Base-by-base conservation (phyloP, 2,329 filamentous ascomycete species). In the Fusarium humuli region DNA sequence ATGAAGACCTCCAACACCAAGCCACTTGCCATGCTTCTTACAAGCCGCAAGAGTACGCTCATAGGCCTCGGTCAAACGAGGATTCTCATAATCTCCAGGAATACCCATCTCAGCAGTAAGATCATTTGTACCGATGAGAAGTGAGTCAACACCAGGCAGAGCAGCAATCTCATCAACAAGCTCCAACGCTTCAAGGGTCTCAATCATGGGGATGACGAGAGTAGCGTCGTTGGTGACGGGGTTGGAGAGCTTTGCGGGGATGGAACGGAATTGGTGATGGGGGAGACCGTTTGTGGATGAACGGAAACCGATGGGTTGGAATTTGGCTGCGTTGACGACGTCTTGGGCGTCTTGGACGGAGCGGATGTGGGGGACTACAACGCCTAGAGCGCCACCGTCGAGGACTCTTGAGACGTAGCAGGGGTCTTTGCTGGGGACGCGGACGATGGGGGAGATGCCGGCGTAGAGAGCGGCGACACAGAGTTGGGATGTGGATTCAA, bases 111-210 rank as follows among this genome's bases (percentile, higher is more conserved):
- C 82, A 2, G 80, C 78, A 22, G 75, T 80, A 50, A 84, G 70
- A 59, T 84, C 83, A 50, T 84, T 84, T 2, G 81, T 80, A 8
- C 83, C 82, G 22, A 84, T 79, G 5, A 84, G 72, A 1, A 84
- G 70, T 2, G 74, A 79, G 61, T 84, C 83, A 6, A 84, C 82
- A 1, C 82, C 81, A 0, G 82, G 74, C 7, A 78, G 70, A 1
- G 76, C 74, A 2, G 78, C 77, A 23, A 80, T 80, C 18, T 72
- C 71, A 11, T 80, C 75, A 1, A 76, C 72, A 8, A 73, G 67
- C 14, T 75, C 72, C 1, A 79, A 42, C 6, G 70, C 71, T 6
- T 77, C 76, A 9, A 67, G 62, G 0, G 69, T 77, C 60, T 78
- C 76, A 11, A 77, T 73, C 75, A 78, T 78, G 18, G 76, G 67